A percentile compares a stretch with the other conserved stretches of the same genome.
phyloP scores from a whole-genome alignment of 176 grass and related monocot genomes.

The barley (Hordeum vulgare) region DNA sequence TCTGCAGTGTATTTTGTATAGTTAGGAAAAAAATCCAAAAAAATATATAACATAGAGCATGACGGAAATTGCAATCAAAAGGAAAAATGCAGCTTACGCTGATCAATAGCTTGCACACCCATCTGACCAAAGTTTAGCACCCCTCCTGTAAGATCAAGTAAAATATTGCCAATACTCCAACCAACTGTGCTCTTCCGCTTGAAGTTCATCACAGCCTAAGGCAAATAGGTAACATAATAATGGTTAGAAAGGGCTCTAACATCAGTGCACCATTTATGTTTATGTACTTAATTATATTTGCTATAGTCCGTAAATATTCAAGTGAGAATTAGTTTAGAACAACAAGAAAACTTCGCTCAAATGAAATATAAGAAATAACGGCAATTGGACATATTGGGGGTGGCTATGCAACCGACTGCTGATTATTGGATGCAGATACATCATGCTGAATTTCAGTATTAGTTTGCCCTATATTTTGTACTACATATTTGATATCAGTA shows the following conservation, averaged over 20 bases:
- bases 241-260: not conserved
- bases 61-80: not conserved
- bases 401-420: not conserved
- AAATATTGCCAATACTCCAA: conserved; percentile 97
- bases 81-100: conserved; percentile 40
- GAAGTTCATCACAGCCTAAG: conserved; percentile 87
- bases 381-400: not conserved
- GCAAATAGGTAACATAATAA: conserved; percentile 10
- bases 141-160: conserved; percentile 82
- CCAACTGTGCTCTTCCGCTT: conserved; percentile 79
- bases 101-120: conserved; percentile 94
- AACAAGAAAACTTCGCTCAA: not conserved
- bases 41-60: not conserved
- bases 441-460: not conserved
- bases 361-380: not conserved
- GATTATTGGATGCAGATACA: not conserved
- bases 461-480: not conserved
- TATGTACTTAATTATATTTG: not conserved
- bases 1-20: conserved; percentile 47
- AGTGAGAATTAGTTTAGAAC: not conserved
- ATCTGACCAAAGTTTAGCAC: conserved; percentile 89
- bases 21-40: conserved; percentile 7
- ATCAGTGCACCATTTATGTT: not conserved
- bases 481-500: not conserved
- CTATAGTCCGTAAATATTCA: not conserved